Percentiles rank a stretch among this genome's conserved stretches.
These are phyloP conservation scores for Chlorella sp. DNA, from an alignment of 139 green algal species.

Conservation along the genomic window DNA sequence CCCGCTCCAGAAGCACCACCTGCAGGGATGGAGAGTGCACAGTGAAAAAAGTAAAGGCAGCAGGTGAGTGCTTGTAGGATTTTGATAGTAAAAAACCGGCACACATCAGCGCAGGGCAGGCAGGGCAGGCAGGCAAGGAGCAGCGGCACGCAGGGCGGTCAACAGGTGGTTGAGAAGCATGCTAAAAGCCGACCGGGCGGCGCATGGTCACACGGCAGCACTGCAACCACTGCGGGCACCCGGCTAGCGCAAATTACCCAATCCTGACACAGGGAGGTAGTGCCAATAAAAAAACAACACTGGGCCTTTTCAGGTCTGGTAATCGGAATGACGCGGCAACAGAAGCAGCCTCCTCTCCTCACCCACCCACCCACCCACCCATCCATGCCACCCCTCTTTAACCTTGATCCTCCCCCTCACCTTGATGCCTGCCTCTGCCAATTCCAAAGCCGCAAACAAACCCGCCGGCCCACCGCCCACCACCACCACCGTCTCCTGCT, in stretches of 20 bases:
- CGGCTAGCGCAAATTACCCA: no score
- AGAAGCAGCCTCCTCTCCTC: neutral
- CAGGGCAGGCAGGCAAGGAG: neutral
- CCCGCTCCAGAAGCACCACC: constrained; percentile 81
- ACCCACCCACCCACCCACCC: neutral
- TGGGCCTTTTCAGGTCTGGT: no score
- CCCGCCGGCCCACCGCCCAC: constrained; percentile 79
- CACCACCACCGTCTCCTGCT: constrained; percentile 49
- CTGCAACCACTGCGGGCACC: neutral
- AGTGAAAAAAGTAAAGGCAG: neutral
- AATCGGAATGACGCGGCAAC: no score
- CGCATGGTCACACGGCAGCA: neutral
- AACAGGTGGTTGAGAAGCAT: neutral
- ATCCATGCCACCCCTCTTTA: neutral
- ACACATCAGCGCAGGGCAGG: neutral
- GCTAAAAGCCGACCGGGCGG: neutral
- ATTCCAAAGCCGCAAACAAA: constrained; percentile 81
- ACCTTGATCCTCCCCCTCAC: neutral
- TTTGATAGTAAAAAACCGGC: neutral
- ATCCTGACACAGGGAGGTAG: no score
- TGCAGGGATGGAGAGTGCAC: neutral
- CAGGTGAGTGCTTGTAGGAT: neutral
- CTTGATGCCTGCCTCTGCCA: constrained; percentile 66
- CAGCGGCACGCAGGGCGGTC: neutral
- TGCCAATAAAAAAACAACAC: no score